Conservation (phyloP, 768 basidiomycete genomes). For the Chalciporus piperatus region DNA sequence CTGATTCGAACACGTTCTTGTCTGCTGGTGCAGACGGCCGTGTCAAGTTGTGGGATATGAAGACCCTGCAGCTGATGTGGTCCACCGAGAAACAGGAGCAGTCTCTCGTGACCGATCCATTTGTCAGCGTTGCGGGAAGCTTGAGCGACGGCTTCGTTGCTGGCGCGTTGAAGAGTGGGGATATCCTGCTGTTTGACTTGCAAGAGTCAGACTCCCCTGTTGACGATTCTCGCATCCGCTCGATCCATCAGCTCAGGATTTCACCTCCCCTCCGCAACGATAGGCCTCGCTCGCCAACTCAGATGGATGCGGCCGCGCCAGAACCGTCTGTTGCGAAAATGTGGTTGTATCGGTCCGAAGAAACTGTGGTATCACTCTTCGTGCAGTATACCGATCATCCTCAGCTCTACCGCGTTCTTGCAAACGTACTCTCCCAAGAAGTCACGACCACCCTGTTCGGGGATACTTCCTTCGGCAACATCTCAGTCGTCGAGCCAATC, state of each 20-base stretch:
- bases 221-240: constrained; percentile 11
- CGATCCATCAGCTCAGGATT: constrained; percentile 34
- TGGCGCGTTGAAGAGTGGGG: constrained; percentile 55
- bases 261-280: constrained; percentile 31
- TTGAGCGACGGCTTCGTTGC: constrained; percentile 44
- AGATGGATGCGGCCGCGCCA: neutral
- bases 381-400: constrained; percentile 49
- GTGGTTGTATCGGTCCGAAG: constrained; percentile 15
- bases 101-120: constrained; percentile 45
- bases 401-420: constrained; percentile 49
- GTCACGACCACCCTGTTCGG: constrained; percentile 47
- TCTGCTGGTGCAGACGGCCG: constrained; percentile 62
- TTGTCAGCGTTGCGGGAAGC: constrained; percentile 47
- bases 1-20: constrained; percentile 35
- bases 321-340: constrained; percentile 13
- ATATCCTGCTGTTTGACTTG: constrained; percentile 54
- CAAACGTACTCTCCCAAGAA: constrained; percentile 31
- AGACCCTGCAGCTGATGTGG: constrained; percentile 58
- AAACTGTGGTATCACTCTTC: constrained; percentile 34
- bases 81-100: constrained; percentile 42
- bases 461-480: constrained; percentile 46
- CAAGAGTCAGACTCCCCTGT: constrained; percentile 27
- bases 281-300: neutral
- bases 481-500: constrained; percentile 48
- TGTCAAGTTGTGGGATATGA: constrained; percentile 73